Evolutionary conservation across 305 asterid species (phyloP), one percentile per base, ranked within the genome.

Genomic region (Fraxinus xanthoxyloides): DNA sequence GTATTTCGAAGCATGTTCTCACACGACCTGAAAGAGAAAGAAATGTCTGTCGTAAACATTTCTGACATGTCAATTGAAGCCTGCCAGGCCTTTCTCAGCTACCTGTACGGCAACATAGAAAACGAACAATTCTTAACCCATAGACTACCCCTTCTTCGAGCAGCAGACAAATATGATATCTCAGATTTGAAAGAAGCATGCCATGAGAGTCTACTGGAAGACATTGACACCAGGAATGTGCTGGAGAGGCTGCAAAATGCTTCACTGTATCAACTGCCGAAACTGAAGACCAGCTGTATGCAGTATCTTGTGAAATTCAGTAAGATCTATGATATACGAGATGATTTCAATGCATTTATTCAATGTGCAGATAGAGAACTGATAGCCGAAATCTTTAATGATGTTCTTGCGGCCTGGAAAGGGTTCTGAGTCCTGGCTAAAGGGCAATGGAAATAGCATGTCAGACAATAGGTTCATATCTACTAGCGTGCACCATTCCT

Each of bases 1-100:
- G 98, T 96, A 30, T 96, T 96, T 87, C 87, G 90, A 65, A 93
- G 97, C 89, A 96, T 96, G 99, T 96, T 96, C 89, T 90, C 95
- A 0, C 98, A 96, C 48, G 92, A 96, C 61, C 98, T 96, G 69
- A 90, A 86, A 88, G 98, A 96, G 88, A 96, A 92, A 82, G 97
- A 94, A 54, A 24, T 92, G 78, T 92, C 98, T 0, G 87, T 90
- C 46, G 82, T 96, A 23, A 43, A 91, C 91, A 92, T 96, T 77
- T 69, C 95, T 0, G 98, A 96, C 87, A 96, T 96, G 99, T 92
- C 99, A 6, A 85, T 89, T n/a, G 95, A 94, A 82, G 87, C 97
- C 36, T 93, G 96, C 87, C 91, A 87, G 79, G 94, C 97, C 59
- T 91, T 96, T 65, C 92, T 96, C 19, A 79, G 87, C 21, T 96